These are phyloP conservation scores for Boletus pseudopeckii DNA, from an alignment of 768 basidiomycete species.

Conservation along the genomic window DNA sequence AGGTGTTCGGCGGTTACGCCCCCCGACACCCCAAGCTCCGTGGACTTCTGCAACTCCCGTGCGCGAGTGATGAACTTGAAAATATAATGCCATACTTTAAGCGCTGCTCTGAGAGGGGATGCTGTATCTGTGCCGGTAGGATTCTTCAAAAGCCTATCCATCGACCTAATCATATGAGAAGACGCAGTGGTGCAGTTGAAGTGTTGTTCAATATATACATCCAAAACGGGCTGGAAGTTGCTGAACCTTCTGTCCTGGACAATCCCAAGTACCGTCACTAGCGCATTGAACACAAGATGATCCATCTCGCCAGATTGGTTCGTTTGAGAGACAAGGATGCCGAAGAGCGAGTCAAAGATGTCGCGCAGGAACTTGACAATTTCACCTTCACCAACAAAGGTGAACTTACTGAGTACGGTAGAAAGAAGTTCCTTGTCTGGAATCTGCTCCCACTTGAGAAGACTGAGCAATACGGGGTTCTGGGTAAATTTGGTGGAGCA, in stretches of 20 bases:
- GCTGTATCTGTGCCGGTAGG: slow-evolving; percentile 72
- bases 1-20: slow-evolving; percentile 84
- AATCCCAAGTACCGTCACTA: slow-evolving; percentile 89
- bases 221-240: slow-evolving; percentile 91
- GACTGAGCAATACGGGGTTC: slow-evolving; percentile 74
- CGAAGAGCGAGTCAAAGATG: slow-evolving; percentile 92
- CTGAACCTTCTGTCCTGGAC: slow-evolving; percentile 92
- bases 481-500: slow-evolving; percentile 93
- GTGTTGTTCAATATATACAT: slow-evolving; percentile 89
- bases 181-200: slow-evolving; percentile 80
- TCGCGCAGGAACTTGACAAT: slow-evolving; percentile 89
- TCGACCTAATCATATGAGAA: slow-evolving; percentile 80
- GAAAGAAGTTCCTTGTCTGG: slow-evolving; percentile 61
- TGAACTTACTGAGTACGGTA: slow-evolving; percentile 76
- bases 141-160: slow-evolving; percentile 76
- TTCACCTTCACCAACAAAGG: slow-evolving; percentile 91
- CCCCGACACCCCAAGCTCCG: slow-evolving; percentile 74
- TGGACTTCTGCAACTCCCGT: slow-evolving; percentile 79
- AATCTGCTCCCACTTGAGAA: slow-evolving; percentile 80
- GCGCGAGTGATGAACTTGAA: slow-evolving; percentile 94
- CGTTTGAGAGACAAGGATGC: slow-evolving; percentile 70
- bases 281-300: slow-evolving; percentile 81
- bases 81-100: slow-evolving; percentile 97
- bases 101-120: slow-evolving; percentile 75
- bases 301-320: slow-evolving; percentile 82